Percentiles rank a stretch among this genome's conserved stretches.
phyloP scores from a whole-genome alignment of 2,329 filamentous ascomycete species.

The Hymenoscyphus albidus region DNA sequence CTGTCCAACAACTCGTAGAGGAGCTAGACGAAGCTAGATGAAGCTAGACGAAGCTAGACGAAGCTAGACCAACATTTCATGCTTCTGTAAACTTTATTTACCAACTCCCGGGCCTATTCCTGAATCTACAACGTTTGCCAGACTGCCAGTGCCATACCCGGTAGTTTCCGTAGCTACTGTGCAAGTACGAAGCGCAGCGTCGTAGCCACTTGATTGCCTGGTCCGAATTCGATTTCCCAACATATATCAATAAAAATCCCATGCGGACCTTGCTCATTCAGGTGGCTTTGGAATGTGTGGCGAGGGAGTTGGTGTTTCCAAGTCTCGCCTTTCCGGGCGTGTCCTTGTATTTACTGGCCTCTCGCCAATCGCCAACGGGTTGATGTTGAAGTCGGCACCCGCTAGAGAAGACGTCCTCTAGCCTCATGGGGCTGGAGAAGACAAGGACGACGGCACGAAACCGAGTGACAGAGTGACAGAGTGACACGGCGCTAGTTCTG shows the following conservation, averaged over 20 bases:
- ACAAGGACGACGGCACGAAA: constrained; percentile 1
- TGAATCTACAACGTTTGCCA: not conserved
- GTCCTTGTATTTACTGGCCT: constrained; percentile 3
- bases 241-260: not conserved
- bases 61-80: not conserved
- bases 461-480: not conserved
- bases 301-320: not conserved
- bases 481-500: not conserved
- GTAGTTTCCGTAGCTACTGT: not conserved
- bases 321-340: not conserved
- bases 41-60: not conserved
- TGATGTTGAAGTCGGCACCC: not conserved
- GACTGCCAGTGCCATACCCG: not conserved
- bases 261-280: not conserved
- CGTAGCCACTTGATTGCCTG: not conserved
- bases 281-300: not conserved
- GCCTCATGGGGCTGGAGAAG: constrained; percentile 13
- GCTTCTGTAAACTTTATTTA: not conserved
- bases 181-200: not conserved
- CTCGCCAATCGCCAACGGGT: constrained; percentile 10
- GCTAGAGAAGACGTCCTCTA: not conserved
- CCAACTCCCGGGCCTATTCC: not conserved
- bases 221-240: not conserved
- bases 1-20: not conserved
- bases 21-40: not conserved